Evolutionary conservation across 345 rosid genomes (phyloP), one percentile per base, ranked within the genome.

Genomic region (Lenwebbia sp.): DNA sequence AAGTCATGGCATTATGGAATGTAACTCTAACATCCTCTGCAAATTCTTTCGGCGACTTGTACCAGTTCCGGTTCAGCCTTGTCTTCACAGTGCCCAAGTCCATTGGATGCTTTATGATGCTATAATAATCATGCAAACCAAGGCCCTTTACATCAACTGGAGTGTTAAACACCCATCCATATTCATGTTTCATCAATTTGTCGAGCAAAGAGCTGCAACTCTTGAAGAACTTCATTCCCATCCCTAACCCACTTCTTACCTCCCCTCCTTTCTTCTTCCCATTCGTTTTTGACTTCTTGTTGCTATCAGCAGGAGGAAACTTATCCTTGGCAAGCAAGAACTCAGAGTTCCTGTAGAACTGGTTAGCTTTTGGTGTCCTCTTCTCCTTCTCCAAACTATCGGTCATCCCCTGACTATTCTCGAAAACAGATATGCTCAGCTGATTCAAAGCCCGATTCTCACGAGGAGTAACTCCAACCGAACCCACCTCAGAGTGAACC

Each of bases 1-100:
- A 98, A 54, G 89, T 95, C 99, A 98, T 92, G 57, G 99, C 99
- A 88, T 98, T 98, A 87, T 85, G 92, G 89, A 98, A 98, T 62
- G 99, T 98, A 88, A 96, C 98, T 91, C 99, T 97, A 84, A 97
- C 99, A 91, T 97, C 98, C 87, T 96, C 99, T 11, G 99, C 99
- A 88, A 97, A 97, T 87, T 95, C 98, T 90, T 93, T 93, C 0
- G 98, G 97, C 1, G 96, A 93, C 93, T 96, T 95, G 93, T 97
- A 97, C 93, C 94, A 84, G 89, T 97, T 95, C 89, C 92, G 93
- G 86, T 85, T 91, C 84, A 97, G 89, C 87, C 92, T 92, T 5
- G 94, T 83, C 91, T 97, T 97, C 85, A 97, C 92, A 23, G 98
- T 93, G 56, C 99, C 99, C 93, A 97, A 90, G 90, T 97, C 99